Evolutionary conservation across 2,329 filamentous ascomycete genomes (phyloP), one percentile per base, ranked within the genome.

Genomic region (Trichoderma asperellum): DNA sequence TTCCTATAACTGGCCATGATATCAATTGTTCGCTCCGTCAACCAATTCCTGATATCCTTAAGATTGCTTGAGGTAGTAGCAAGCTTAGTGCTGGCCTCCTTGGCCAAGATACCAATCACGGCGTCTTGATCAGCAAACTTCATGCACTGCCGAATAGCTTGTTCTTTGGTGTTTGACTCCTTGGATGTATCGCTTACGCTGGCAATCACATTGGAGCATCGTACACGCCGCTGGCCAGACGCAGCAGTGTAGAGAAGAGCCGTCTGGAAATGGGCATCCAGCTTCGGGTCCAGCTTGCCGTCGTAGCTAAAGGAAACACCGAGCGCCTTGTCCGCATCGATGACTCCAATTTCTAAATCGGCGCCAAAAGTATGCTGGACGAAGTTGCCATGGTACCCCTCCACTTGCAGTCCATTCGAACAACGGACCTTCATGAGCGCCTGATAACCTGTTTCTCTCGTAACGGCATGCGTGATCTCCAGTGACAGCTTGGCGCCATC

Each of bases 371-470:
- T 96, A 81, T 97, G 94, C 77, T 99, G 96, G 62, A 96, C 88
- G 77, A 98, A 99, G 81, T 97, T 97, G 73, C 96, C 96, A 76
- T 97, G 93, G 77, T 99, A 99, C n/a, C 89, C 88, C 18, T 93
- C 89, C 18, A 99, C 91, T 78, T 99, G 96, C 64, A 99, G 85
- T 21, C 96, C 96, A 75, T 97, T 99, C 21, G 94, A 97, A 82
- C 96, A 99, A 71, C 96, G 91, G 69, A 99, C 95, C 84, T 99
- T 99, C 93, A 99, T 96, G 74, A 99, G 84, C 24, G 94, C 94
- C 80, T 97, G 95, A 83, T 93, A 98, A 27, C 96, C 96, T 58
- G 95, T 97, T 79, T 97, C 94, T 72, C 96, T 87, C 2, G 90
- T 94, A 35, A 97, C 89, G 0, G 92, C 89, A 76, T 97, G 95